A percentile compares a stretch with the other conserved stretches of the same genome.
Evolutionary conservation across 768 basidiomycete genomes (phyloP).

Genomic region (Mrakia hoshinonis): DNA sequence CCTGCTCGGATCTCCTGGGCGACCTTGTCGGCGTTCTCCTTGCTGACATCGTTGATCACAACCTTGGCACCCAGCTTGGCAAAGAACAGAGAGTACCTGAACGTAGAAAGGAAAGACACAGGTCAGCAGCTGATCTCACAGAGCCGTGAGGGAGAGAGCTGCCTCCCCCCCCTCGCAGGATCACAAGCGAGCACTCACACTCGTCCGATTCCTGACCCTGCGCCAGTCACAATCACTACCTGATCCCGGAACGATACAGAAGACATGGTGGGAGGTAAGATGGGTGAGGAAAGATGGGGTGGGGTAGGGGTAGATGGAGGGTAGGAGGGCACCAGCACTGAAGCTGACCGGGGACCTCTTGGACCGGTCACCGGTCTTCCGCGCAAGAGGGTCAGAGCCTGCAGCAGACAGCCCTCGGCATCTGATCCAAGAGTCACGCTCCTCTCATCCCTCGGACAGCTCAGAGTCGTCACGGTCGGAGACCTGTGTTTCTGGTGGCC

Average conservation of each 20-base stretch:
- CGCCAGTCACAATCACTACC: slow-evolving; percentile 90
- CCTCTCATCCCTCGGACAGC: too few species aligned
- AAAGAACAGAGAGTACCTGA: slow-evolving; percentile 79
- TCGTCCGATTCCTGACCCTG: slow-evolving; percentile 87
- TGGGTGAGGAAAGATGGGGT: not conserved
- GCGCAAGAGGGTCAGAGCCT: too few species aligned
- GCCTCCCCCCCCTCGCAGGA: not conserved
- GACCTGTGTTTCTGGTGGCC: too few species aligned
- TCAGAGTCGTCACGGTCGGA: too few species aligned
- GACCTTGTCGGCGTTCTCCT: slow-evolving; percentile 77
- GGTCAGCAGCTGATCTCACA: not conserved
- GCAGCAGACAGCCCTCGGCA: too few species aligned
- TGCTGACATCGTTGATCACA: slow-evolving; percentile 90
- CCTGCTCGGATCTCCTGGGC: slow-evolving; percentile 79
- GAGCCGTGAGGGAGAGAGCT: not conserved
- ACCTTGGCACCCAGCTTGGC: slow-evolving; percentile 89
- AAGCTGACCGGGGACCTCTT: too few species aligned
- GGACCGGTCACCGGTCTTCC: too few species aligned
- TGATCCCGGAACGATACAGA: slow-evolving; percentile 49
- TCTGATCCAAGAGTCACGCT: too few species aligned
- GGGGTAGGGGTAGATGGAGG: not conserved
- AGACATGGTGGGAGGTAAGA: not conserved
- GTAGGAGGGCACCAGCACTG: too few species aligned
- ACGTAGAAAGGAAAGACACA: not conserved
- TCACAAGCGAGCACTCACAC: slow-evolving; percentile 51